A percentile compares a stretch with the other conserved stretches of the same genome.
phyloP scores from a whole-genome alignment of 2,329 filamentous ascomycete species.

The Penicillium fuscoglaucum region DNA sequence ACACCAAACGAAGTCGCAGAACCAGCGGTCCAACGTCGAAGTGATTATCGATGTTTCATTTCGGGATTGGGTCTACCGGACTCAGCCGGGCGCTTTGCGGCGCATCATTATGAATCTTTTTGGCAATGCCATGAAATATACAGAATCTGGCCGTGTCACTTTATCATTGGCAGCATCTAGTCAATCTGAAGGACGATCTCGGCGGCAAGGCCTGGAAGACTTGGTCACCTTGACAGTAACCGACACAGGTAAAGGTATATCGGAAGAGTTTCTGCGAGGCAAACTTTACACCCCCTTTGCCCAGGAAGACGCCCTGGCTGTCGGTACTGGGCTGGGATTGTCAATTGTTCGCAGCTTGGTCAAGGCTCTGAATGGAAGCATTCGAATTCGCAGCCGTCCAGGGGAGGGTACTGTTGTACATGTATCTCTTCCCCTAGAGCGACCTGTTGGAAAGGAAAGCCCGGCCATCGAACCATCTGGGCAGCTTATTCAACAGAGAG shows the following conservation, averaged over 20 bases:
- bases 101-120: conserved; percentile 64
- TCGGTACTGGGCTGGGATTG: conserved; percentile 56
- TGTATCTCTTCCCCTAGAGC: conserved; percentile 48
- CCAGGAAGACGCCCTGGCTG: conserved; percentile 62
- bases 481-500: conserved; percentile 24
- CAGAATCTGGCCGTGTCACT: conserved; percentile 53
- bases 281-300: conserved; percentile 58
- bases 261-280: conserved; percentile 60
- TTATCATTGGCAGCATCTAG: conserved; percentile 41
- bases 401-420: conserved; percentile 58
- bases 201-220: conserved; percentile 35
- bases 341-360: conserved; percentile 65
- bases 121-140: conserved; percentile 65
- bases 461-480: conserved; percentile 20
- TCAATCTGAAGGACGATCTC: conserved; percentile 32
- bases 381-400: conserved; percentile 57
- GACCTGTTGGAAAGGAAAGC: conserved; percentile 30
- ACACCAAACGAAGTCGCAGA: conserved; percentile 10
- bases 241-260: conserved; percentile 68
- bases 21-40: conserved; percentile 37
- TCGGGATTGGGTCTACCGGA: conserved; percentile 54
- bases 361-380: conserved; percentile 58
- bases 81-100: conserved; percentile 56
- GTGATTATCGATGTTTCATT: conserved; percentile 56
- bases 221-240: conserved; percentile 51